Conservation (phyloP, 805 yeast species). For the Ogataea methylovora region DNA sequence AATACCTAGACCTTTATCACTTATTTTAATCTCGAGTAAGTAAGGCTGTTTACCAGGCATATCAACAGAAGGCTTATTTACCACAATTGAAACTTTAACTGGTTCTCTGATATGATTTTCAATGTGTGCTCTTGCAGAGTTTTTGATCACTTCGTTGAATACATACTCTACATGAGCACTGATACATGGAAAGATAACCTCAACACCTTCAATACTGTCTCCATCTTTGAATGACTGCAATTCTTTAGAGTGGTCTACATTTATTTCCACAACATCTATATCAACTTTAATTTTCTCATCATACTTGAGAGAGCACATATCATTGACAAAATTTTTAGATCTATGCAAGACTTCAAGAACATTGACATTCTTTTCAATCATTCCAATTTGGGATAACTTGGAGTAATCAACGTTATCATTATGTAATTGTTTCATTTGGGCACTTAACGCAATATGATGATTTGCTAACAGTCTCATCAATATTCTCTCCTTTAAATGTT, state of each 20-base stretch:
- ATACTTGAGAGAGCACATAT: conserved; percentile 74
- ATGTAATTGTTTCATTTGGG: conserved; percentile 22
- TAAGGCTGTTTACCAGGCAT: conserved; percentile 15
- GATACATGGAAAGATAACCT: conserved; percentile 69
- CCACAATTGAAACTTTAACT: conserved; percentile 38
- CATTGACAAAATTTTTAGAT: conserved; percentile 71
- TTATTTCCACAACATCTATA: conserved; percentile 34
- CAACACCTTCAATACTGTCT: conserved; percentile 29
- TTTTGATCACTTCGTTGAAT: conserved; percentile 78
- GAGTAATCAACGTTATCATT: conserved; percentile 26
- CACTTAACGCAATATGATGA: conserved; percentile 67
- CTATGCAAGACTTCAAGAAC: conserved; percentile 57
- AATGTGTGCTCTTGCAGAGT: conserved; percentile 81
- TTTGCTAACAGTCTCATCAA: conserved; percentile 81
- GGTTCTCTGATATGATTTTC: conserved; percentile 51
- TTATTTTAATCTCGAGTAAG: conserved; percentile 57
- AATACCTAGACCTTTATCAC: conserved; percentile 90
- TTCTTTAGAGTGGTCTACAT: conserved; percentile 22
- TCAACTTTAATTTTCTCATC: conserved; percentile 61
- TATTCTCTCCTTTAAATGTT: conserved; percentile 76
- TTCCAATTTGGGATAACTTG: conserved; percentile 46
- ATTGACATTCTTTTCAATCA: conserved; percentile 57
- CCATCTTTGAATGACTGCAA: conserved; percentile 24
- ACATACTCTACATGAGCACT: conserved; percentile 86
- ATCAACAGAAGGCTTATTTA: conserved; percentile 13